These are phyloP conservation scores for Chaetomium cochliodes DNA, from an alignment of 495 filamentous ascomycete species.

Conservation along the genomic window DNA sequence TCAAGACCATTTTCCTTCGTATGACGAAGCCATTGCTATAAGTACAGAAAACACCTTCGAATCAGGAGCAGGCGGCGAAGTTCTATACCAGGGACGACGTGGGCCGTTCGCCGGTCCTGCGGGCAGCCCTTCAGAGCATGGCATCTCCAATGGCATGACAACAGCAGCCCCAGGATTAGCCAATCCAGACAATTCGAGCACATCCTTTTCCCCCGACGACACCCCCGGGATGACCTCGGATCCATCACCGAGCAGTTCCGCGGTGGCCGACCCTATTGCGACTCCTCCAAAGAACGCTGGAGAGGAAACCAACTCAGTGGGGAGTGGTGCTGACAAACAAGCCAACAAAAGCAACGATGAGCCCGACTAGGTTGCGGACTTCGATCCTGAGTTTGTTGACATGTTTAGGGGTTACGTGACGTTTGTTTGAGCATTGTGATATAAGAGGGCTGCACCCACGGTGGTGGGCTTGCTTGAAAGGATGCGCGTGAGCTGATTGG, in stretches of 20 bases:
- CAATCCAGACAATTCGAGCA: conserved; percentile 5
- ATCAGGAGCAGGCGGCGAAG: conserved; percentile 20
- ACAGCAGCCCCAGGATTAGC: background rate
- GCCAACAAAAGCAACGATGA: conserved; percentile 24
- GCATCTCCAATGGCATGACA: background rate
- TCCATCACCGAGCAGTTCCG: conserved; percentile 13
- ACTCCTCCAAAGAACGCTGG: background rate
- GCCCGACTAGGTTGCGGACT: conserved; percentile 49
- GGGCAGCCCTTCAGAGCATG: background rate
- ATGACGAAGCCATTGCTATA: background rate
- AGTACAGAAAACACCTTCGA: conserved; percentile 7
- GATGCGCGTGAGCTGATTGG: background rate
- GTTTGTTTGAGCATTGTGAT: conserved; percentile 39
- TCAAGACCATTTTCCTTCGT: background rate
- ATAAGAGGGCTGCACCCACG: background rate
- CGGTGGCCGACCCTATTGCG: background rate
- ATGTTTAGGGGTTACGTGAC: conserved; percentile 50
- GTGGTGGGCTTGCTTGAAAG: background rate
- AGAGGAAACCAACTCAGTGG: background rate
- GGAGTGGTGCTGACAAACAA: conserved; percentile 14
- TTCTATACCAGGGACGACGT: conserved; percentile 20
- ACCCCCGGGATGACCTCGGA: background rate
- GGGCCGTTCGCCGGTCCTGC: background rate
- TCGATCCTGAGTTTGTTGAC: conserved; percentile 49
- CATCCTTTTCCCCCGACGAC: conserved; percentile 1